Evolutionary conservation across 1,284 basidiomycete species (phyloP), one percentile per base, ranked within the genome.

Genomic region (Pterula multifida): DNA sequence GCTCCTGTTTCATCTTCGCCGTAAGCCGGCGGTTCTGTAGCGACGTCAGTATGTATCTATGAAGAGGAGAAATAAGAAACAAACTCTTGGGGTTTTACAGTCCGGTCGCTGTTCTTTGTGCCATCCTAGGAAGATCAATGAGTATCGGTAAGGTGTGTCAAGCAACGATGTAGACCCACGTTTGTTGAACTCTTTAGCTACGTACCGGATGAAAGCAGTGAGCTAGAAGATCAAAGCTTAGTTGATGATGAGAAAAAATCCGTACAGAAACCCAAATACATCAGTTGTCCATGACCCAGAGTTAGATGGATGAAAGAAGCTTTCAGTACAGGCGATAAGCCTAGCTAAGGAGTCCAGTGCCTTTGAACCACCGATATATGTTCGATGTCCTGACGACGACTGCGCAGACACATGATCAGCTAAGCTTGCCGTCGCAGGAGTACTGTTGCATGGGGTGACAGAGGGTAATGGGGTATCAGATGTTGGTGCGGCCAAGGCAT

Each of bases 151-250:
- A 35, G 9, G n/a, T n/a, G n/a, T 35, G 11, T 35, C 32, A 35
- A 26, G 42, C 25, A 35, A 3, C n/a, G n/a, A 23, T 26, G n/a
- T 23, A 35, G 19, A 55, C 63, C 63, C 65, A 84, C 83, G 78
- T 67, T 85, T 87, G 60, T 86, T 84, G 68, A 96, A 96, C 58
- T 92, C 86, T 64, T 83, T 85, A 1, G 88, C 84, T 45, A 96
- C 75, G 58, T 85, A 85, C 60, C 90, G 87, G 59, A 96, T 78
- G 70, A 97, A 90, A 4, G 85, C 82, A 51, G 78, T 85, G 52
- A 91, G 68, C 81, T 84, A 59, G 12, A 3, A 25, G 22, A 42
- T 49, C 25, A 45, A 51, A 19, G 25, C 23, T 25, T 28, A 32
- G 45, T 52, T 13, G n/a, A 48, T n/a, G n/a, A 55, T 13, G 36